Evolutionary conservation across 495 filamentous ascomycete species (phyloP), one percentile per base, ranked within the genome.

Genomic region (Aspergillus sparsus): DNA sequence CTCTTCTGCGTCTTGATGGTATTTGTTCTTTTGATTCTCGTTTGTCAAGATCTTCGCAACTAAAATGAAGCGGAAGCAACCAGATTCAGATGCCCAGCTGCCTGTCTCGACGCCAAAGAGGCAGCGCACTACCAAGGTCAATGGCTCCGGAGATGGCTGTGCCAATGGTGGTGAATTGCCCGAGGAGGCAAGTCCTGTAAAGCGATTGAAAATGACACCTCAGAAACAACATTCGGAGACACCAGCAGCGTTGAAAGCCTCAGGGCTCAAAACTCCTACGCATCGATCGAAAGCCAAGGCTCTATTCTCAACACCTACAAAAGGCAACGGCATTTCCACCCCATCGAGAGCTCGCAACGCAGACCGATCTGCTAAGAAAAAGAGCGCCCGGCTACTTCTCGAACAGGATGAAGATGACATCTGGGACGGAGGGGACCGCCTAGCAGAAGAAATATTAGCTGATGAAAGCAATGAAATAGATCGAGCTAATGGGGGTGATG

Each of bases 311-410:
- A 80, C 76, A 0, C 72, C 76, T 27, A 71, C 73, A 15, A 78
- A 74, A 53, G 49, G 66, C 12, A 62, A 66, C 5, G 59, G 53
- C 21, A 67, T 64, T 15, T 53, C 67, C 12, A 87, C 81, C 10
- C 83, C 88, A 11, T 78, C 83, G 34, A 80, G 81, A 66, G 76
- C 79, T 46, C 82, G 82, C 54, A 90, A 87, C 65, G 88, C 87
- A 18, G 89, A 97, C 71, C 83, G 87, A 7, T 96, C 92, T 1
- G 93, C 92, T 3, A 85, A 90, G 66, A 88, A 87, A 65, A 97
- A 96, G 77, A 96, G 90, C 68, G 89, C 86, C 5, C 82, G 86
- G 47, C 82, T 84, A 6, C 70, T 95, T 7, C 85, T 93, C 16
- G 86, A 92, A 64, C 84, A 74, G 46, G 83, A 85, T 52, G 84